Conservation (phyloP, 2,329 filamentous ascomycete species). For the Botryosphaeria dothidea region DNA sequence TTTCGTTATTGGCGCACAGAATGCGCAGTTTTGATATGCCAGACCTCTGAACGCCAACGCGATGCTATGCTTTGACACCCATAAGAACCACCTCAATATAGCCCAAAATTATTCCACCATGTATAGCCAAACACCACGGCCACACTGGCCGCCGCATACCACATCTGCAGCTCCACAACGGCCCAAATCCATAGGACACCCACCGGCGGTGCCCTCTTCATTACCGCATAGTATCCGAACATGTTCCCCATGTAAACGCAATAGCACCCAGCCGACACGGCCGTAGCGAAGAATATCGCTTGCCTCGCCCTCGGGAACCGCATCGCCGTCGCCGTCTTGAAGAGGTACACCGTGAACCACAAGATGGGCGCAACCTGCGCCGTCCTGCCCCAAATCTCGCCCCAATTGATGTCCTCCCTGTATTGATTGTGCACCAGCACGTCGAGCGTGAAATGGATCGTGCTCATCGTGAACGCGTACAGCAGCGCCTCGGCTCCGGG, state of each 20-base stretch:
- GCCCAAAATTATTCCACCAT: conserved; percentile 56
- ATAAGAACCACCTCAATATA: conserved; percentile 34
- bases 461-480: conserved; percentile 61
- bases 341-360: conserved; percentile 46
- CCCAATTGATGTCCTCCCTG: conserved; percentile 65
- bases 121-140: conserved; percentile 53
- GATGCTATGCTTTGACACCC: neutral
- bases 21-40: neutral
- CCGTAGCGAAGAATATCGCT: conserved; percentile 63
- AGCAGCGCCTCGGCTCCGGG: conserved; percentile 50
- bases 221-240: conserved; percentile 79
- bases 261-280: conserved; percentile 69
- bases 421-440: conserved; percentile 80
- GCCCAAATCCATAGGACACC: conserved; percentile 93
- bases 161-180: conserved; percentile 79
- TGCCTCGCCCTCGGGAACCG: conserved; percentile 49
- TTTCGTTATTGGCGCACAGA: neutral
- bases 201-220: conserved; percentile 88
- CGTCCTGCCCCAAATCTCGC: conserved; percentile 54
- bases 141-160: conserved; percentile 62
- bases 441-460: conserved; percentile 76
- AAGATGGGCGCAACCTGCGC: conserved; percentile 47
- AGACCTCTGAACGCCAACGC: neutral
- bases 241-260: conserved; percentile 80
- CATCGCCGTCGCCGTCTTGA: conserved; percentile 42